Conservation (phyloP, 1,284 basidiomycete species). For the Ganoderma resinaceum region DNA sequence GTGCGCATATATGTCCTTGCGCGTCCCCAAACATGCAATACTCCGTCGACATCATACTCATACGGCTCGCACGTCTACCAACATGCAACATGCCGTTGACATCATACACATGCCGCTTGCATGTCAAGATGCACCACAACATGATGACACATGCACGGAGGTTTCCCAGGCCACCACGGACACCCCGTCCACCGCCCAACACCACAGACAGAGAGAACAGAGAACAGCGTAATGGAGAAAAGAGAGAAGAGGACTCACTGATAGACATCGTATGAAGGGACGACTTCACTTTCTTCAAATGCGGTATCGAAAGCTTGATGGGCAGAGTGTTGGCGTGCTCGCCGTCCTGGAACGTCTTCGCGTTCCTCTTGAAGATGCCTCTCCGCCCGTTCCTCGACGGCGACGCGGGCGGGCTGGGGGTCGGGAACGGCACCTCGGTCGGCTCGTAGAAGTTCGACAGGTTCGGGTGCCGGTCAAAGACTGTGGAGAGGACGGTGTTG, state of each 20-base stretch:
- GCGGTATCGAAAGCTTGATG: conserved; percentile 44
- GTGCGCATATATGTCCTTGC: neutral
- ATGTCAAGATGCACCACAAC: conserved; percentile 7
- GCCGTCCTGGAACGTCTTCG: conserved; percentile 38
- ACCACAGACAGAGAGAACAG: neutral
- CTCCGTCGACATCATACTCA: conserved; percentile 17
- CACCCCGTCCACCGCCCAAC: neutral
- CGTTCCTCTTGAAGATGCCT: conserved; percentile 47
- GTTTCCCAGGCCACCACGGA: conserved; percentile 15
- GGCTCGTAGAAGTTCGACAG: conserved; percentile 58
- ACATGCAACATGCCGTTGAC: conserved; percentile 5
- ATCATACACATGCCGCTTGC: conserved; percentile 10
- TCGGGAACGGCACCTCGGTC: conserved; percentile 45
- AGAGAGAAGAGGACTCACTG: conserved; percentile 31
- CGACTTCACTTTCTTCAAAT: conserved; percentile 65
- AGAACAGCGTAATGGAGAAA: no score
- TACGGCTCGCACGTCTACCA: neutral
- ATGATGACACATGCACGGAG: neutral
- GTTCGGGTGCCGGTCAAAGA: conserved; percentile 66
- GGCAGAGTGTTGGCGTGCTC: conserved; percentile 40
- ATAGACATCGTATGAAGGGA: conserved; percentile 47
- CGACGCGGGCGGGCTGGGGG: conserved; percentile 56
- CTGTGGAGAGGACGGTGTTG: conserved; percentile 51
- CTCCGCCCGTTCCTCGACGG: conserved; percentile 43
- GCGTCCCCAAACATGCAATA: neutral